Evolutionary conservation across 2,329 filamentous ascomycete genomes (phyloP).

Genomic region (Xylaria multiplex): DNA sequence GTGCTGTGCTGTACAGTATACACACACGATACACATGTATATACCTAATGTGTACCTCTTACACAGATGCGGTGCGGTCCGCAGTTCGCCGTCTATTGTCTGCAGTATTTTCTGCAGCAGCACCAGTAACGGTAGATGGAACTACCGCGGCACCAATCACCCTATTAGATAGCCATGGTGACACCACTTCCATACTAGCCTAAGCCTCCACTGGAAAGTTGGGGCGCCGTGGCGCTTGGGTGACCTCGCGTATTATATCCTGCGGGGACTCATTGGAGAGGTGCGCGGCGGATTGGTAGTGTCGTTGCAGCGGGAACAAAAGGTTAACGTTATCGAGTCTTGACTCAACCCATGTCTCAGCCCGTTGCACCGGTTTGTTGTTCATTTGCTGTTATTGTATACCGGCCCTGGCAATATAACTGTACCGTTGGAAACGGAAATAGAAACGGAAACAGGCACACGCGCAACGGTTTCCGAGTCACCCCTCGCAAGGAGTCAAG

Average conservation of each 20-base stretch:
- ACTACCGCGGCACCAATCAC: neutral
- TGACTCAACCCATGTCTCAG: conserved; percentile 28
- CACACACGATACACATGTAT: neutral
- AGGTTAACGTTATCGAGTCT: conserved; percentile 2
- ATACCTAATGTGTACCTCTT: conserved; percentile 4
- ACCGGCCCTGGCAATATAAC: neutral
- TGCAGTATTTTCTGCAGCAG: conserved; percentile 26
- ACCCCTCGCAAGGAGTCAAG: neutral
- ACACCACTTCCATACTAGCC: neutral
- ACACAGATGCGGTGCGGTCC: conserved; percentile 12
- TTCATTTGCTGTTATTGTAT: neutral
- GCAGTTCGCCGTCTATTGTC: conserved; percentile 18
- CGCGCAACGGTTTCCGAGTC: conserved; percentile 1
- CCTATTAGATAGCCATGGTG: conserved; percentile 3
- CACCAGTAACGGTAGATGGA: neutral
- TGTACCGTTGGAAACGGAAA: conserved; percentile 6
- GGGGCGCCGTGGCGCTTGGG: conserved; percentile 6
- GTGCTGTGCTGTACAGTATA: neutral
- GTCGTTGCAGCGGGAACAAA: neutral
- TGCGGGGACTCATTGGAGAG: neutral
- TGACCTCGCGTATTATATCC: conserved; percentile 23
- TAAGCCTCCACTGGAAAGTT: conserved; percentile 10
- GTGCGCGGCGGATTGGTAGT: neutral
- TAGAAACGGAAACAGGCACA: neutral
- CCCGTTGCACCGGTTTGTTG: neutral